Conservation (phyloP, 805 yeast genomes). For the Middelhovenomyces tepae region DNA sequence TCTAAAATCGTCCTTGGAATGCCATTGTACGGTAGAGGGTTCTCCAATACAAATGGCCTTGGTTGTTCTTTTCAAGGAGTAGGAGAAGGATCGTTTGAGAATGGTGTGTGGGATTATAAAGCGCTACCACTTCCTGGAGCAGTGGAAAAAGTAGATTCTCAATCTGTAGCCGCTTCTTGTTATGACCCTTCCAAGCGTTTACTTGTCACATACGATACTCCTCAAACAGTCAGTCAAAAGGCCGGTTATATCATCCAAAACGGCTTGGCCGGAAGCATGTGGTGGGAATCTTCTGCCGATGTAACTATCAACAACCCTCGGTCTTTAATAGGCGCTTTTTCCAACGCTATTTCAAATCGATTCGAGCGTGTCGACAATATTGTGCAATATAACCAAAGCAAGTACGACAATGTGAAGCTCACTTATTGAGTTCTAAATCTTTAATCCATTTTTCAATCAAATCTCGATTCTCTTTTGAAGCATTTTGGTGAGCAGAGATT, state of each 20-base stretch:
- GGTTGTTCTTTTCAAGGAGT: slow-evolving; percentile 39
- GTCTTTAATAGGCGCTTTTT: slow-evolving; percentile 18
- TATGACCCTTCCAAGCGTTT: slow-evolving; percentile 31
- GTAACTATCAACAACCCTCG: slow-evolving; percentile 15
- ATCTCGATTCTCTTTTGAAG: neutral
- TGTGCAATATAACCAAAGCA: too few relatives aligned
- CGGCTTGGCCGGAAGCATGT: slow-evolving; percentile 75
- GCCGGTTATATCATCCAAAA: slow-evolving; percentile 45
- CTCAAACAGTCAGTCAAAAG: slow-evolving; percentile 43
- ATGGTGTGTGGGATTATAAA: slow-evolving; percentile 38
- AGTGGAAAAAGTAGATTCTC: slow-evolving; percentile 43
- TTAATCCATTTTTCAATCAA: neutral
- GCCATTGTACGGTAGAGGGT: slow-evolving; percentile 74
- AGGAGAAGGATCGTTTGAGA: slow-evolving; percentile 35
- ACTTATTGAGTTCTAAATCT: too few relatives aligned
- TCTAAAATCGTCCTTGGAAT: slow-evolving; percentile 66
- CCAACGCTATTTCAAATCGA: slow-evolving; percentile 7
- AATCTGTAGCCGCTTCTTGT: slow-evolving; percentile 47
- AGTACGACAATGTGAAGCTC: too few relatives aligned
- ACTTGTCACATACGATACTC: slow-evolving; percentile 61
- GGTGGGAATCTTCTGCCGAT: slow-evolving; percentile 93
- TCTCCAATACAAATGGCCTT: slow-evolving; percentile 33
- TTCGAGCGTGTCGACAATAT: too few relatives aligned
- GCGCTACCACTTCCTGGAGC: slow-evolving; percentile 40
- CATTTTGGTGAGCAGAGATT: neutral